Conservation (phyloP, 805 yeast genomes). For the Saccharomycopsis synnaedendra region DNA sequence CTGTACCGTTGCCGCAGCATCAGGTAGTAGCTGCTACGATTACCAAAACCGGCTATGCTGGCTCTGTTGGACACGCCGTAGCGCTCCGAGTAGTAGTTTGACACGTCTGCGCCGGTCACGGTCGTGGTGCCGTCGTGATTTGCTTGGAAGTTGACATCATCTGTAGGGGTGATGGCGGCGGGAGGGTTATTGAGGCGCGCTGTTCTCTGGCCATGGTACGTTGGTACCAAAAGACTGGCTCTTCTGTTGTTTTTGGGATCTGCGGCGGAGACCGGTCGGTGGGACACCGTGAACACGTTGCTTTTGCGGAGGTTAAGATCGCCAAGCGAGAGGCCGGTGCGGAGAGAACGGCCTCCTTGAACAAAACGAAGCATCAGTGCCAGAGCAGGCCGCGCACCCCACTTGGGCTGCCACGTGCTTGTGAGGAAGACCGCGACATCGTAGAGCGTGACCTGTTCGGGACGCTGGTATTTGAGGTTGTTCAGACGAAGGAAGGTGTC, state of each 20-base stretch:
- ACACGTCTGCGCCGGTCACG: conserved; percentile 1
- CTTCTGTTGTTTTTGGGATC: conserved; percentile 5
- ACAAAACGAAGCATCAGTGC: conserved; percentile 10
- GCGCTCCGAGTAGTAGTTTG: conserved; percentile 8
- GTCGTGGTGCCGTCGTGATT: conserved; percentile 10
- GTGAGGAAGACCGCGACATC: conserved; percentile 12
- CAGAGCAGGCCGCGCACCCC: conserved; percentile 14
- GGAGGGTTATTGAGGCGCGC: neutral
- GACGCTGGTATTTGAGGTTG: conserved; percentile 5
- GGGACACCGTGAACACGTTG: neutral
- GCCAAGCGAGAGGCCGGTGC: conserved; percentile 9
- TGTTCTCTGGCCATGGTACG: conserved; percentile 8
- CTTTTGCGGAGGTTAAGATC: conserved; percentile 3
- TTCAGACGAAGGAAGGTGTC: conserved; percentile 12
- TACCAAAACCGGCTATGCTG: conserved; percentile 3
- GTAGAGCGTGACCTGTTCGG: conserved; percentile 6
- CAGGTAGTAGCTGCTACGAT: conserved; percentile 6
- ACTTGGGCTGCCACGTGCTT: conserved; percentile 15
- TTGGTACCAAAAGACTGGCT: conserved; percentile 15
- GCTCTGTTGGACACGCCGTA: conserved; percentile 7
- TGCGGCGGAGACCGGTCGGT: conserved; percentile 1
- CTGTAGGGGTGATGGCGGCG: conserved; percentile 5
- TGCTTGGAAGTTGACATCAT: neutral
- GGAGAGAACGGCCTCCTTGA: conserved; percentile 8
- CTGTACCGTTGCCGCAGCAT: neutral